Evolutionary conservation across 192 early-diverging fungal genomes (phyloP), one percentile per base, ranked within the genome.

Genomic region (Coemansia sp.): DNA sequence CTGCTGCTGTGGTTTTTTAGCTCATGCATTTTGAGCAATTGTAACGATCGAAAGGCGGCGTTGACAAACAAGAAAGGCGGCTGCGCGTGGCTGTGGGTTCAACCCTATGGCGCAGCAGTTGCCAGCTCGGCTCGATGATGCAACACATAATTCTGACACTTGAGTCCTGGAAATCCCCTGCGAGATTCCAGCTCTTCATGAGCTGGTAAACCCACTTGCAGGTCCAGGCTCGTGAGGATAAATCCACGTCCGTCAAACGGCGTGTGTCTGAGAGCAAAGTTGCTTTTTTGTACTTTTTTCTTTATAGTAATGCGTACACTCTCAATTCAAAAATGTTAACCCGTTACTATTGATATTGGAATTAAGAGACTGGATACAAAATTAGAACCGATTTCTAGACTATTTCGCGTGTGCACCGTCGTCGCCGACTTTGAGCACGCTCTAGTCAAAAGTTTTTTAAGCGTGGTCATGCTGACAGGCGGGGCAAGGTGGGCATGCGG

Each of bases 211-310:
- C 80, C 80, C 72, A 69, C 75, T 68, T 45, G 66, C 66, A 61
- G 68, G 72, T 54, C 75, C 68, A 59, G 69, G 63, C n/a, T 77
- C 80, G 75, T 69, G 80, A 74, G 54, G 80, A 78, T 41, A 46
- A 56, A n/a, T 62, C 31, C 69, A 68, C 79, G 67, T 35, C 72
- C 24, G 33, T 59, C 14, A 57, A 51, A 50, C 56, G 66, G 45
- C 68, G 80, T 72, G 80, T 78, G 80, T 83, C 80, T 83, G 80
- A 83, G 75, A 66, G 80, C 75, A 46, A 3, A n/a, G 5, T 17
- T 14, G 45, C 27, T 2, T 53, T 39, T 39, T 60, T 36, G 7
- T 34, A 37, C 1, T 21, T 27, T 60, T 39, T 57, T 57, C 14
- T 57, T 57, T 29, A 41, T 6, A n/a, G n/a, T 19, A 17, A 1